Evolutionary conservation across 495 filamentous ascomycete genomes (phyloP), one percentile per base, ranked within the genome.

Genomic region (Thozetella sp.): DNA sequence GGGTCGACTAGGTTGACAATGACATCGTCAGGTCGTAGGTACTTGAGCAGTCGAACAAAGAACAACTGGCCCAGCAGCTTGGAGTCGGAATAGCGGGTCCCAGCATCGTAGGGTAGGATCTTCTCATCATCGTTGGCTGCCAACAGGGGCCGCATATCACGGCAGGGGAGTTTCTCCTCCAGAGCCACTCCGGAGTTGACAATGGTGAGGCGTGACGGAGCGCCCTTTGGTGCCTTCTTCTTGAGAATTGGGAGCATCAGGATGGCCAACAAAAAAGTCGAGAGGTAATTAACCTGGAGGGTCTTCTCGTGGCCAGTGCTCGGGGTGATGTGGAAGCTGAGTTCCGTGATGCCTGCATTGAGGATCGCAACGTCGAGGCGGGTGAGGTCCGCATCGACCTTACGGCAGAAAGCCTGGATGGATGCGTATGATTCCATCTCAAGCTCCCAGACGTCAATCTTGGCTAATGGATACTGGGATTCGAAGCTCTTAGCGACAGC

Each of bases 391-490:
- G 25, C 63, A 1, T 76, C 69, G 13, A 67, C 69, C 3, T 68
- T 74, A 0, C 65, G 58, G 2, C 66, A 75, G 60, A 88, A 86
- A 0, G 68, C 68, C 25, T 74, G 65, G 19, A 84, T 64, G 0
- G 80, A 83, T 1, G 63, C 63, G 53, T 84, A 84, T 0, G 71
- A 75, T 20, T 63, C 53, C 52, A 86, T 71, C 55, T 88, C 83
- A 0, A 88, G 65, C 4, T 72, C 54, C 83, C 82, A 85, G n/a
- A 86, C 84, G 43, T 85, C 78, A 51, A 81, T 77, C 2, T 63
- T 72, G 11, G 73, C 75, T 0, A 64, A 55, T 2, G 76, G 73
- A 11, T 72, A 62, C 9, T 69, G 68, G 0, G 64, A 26, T 22
- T 67, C 65, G 15, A 83, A 66, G 11, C 69, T 67, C 1, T 63